Conservation (phyloP, 1,284 basidiomycete species). For the Gymnopus androsaceus region DNA sequence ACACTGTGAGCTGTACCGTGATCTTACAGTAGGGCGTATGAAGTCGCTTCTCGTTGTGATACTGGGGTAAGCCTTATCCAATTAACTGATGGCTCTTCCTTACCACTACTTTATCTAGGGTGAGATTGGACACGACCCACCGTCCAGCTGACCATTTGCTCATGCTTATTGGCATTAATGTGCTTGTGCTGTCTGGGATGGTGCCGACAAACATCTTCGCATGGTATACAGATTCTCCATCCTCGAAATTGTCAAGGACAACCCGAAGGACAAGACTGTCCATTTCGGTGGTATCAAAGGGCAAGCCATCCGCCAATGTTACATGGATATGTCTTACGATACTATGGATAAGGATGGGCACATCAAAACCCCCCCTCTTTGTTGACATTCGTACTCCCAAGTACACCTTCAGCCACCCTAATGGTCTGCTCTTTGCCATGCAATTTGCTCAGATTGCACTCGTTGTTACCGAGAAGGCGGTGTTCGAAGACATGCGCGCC, state of each 20-base stretch:
- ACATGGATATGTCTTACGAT: slow-evolving; percentile 99
- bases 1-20: no score
- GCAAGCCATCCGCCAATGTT: slow-evolving; percentile 94
- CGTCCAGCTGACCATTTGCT: no score
- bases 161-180: no score
- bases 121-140: no score
- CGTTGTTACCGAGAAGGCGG: slow-evolving; percentile 96
- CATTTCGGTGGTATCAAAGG: slow-evolving; percentile 99
- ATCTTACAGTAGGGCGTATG: no score
- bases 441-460: slow-evolving; percentile 98
- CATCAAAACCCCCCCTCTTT: slow-evolving; percentile 92
- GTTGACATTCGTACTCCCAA: slow-evolving; percentile 90
- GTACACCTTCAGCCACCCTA: slow-evolving; percentile 97
- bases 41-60: no score
- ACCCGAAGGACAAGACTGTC: slow-evolving; percentile 96
- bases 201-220: slow-evolving; percentile 90
- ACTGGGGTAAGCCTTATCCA: no score
- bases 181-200: slow-evolving; percentile 96
- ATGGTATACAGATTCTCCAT: slow-evolving; percentile 98
- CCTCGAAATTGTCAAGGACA: slow-evolving; percentile 96
- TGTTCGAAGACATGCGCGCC: slow-evolving; percentile 96
- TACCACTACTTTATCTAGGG: no score
- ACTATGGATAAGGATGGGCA: slow-evolving; percentile 94
- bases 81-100: no score
- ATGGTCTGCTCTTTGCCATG: slow-evolving; percentile 93